Conservation (phyloP, 805 yeast species). For the Candida boleticola region DNA sequence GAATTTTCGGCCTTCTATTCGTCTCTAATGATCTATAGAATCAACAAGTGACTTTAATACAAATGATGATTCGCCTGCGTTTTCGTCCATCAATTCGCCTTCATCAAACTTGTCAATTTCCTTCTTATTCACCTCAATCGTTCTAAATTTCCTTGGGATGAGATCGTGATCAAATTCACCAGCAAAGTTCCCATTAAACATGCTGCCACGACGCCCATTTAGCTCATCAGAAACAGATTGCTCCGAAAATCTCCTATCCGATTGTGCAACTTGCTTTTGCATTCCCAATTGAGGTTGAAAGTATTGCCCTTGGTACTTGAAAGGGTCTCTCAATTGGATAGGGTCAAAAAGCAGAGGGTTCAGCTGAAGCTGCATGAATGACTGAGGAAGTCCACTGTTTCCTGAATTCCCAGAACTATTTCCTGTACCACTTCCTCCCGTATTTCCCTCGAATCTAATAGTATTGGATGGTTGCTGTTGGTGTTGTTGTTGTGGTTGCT, state of each 20-base stretch:
- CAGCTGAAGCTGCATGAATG: neutral
- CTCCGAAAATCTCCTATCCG: neutral
- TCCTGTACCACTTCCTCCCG: neutral
- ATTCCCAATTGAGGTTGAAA: constrained; percentile 1
- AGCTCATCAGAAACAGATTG: neutral
- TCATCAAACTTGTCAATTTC: neutral
- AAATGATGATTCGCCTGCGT: constrained; percentile 18
- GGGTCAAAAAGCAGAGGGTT: neutral
- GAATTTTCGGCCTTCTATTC: no score
- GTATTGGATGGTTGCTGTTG: neutral
- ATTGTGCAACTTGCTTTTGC: neutral
- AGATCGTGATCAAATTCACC: neutral
- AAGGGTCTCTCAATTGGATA: neutral
- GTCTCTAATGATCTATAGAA: constrained; percentile 31
- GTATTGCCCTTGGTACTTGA: constrained; percentile 1
- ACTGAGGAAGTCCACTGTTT: neutral
- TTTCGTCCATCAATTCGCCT: neutral
- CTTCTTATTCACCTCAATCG: constrained; percentile 4
- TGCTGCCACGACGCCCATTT: neutral
- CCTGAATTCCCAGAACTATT: neutral
- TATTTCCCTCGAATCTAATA: neutral
- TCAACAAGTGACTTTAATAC: constrained; percentile 42
- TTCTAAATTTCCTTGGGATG: constrained; percentile 10
- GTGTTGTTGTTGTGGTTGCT: constrained; percentile 1
- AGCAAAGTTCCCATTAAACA: neutral